Conservation (phyloP, 148 eudicot species). For the Polygonum maritimum region DNA sequence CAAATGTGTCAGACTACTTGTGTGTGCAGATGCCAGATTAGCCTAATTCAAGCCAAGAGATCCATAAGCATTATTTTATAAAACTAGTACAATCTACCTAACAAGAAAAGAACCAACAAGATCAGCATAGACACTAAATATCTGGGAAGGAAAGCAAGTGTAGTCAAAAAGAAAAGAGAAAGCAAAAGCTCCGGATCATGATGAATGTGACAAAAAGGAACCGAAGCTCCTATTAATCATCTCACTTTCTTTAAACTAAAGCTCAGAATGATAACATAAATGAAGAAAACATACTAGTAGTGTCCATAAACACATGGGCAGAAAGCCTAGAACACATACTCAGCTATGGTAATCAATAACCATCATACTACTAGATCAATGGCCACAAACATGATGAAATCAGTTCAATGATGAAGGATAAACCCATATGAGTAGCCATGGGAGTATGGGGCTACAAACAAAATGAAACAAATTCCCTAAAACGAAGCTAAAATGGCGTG, state of each 20-base stretch:
- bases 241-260: slow-evolving; percentile 17
- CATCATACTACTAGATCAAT: background rate
- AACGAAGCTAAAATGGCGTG: background rate
- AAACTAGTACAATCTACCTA: background rate
- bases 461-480: background rate
- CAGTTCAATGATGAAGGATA: background rate
- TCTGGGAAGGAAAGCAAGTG: slow-evolving; percentile 16
- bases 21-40: background rate
- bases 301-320: background rate
- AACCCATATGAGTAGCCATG: background rate
- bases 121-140: background rate
- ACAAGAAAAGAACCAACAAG: slow-evolving; percentile 7
- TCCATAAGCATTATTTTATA: background rate
- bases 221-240: slow-evolving; percentile 21
- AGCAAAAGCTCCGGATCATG: slow-evolving; percentile 28
- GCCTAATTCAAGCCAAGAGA: background rate
- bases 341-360: background rate
- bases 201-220: slow-evolving; percentile 29
- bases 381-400: background rate
- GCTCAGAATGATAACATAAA: slow-evolving; percentile 18
- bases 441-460: background rate
- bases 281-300: slow-evolving; percentile 5
- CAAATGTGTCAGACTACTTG: background rate
- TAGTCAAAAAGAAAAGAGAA: slow-evolving; percentile 29
- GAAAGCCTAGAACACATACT: background rate